Evolutionary conservation across 305 asterid genomes (phyloP).

Genomic region (Fraxinus paxiana): DNA sequence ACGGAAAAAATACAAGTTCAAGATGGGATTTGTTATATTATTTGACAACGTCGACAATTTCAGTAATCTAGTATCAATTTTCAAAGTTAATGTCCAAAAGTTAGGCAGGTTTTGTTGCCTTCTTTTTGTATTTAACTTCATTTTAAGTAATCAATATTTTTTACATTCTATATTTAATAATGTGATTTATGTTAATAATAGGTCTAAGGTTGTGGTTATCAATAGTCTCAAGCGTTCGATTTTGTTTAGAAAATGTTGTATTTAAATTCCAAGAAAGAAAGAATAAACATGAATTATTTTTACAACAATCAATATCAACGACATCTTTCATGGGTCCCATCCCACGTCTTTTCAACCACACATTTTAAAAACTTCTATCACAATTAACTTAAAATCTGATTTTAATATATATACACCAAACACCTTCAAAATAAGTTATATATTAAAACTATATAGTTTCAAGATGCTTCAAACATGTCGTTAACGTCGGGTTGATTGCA

Average conservation of each 20-base stretch:
- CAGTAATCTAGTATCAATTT: not conserved
- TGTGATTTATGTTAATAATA: not conserved
- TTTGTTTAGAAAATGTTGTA: not conserved
- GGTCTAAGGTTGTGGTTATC: not conserved
- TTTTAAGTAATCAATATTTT: not conserved
- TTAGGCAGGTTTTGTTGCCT: not conserved
- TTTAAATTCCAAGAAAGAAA: not conserved
- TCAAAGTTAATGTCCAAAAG: not conserved
- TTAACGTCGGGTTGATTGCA: not conserved
- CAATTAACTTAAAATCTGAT: no score
- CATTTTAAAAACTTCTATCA: no score
- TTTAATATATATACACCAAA: no score
- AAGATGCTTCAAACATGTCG: not conserved
- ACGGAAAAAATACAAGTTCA: not conserved
- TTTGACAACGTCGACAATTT: not conserved
- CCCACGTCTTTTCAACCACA: no score
- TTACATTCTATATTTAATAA: not conserved
- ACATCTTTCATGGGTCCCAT: no score
- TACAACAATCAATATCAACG: not conserved
- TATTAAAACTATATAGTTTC: no score
- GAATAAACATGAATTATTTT: not conserved
- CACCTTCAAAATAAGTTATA: no score
- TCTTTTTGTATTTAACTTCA: not conserved
- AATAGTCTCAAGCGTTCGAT: not conserved
- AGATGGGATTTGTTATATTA: not conserved